Evolutionary conservation across 495 filamentous ascomycete species (phyloP).

Genomic region (Podospora pseudoanserina): DNA sequence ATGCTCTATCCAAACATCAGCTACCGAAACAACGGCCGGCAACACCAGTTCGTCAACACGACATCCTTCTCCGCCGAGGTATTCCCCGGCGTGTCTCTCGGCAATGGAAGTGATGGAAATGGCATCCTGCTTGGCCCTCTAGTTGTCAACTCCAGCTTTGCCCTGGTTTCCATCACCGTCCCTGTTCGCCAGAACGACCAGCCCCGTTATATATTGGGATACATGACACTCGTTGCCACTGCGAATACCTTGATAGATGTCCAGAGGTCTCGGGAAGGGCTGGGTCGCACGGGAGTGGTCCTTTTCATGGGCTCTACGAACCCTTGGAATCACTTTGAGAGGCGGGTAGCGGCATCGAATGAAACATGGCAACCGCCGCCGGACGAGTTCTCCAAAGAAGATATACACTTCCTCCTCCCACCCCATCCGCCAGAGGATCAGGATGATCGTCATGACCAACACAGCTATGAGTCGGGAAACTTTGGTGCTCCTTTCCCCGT

Average conservation of each 20-base stretch:
- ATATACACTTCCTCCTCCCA: conserved; percentile 47
- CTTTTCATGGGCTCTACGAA: conserved; percentile 64
- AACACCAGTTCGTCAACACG: conserved; percentile 38
- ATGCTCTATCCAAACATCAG: conserved; percentile 72
- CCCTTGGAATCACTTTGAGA: conserved; percentile 60
- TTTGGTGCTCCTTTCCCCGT: conserved; percentile 54
- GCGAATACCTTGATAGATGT: conserved; percentile 57
- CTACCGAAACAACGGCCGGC: conserved; percentile 43
- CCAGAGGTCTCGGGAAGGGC: conserved; percentile 58
- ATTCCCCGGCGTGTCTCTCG: conserved; percentile 52
- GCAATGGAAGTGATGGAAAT: conserved; percentile 40
- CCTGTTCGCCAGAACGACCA: conserved; percentile 65
- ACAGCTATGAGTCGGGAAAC: conserved; percentile 38
- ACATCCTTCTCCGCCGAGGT: conserved; percentile 38
- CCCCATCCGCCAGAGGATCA: conserved; percentile 35
- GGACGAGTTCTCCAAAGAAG: conserved; percentile 35
- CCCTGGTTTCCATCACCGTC: conserved; percentile 76
- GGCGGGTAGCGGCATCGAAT: conserved; percentile 33
- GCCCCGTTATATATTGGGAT: conserved; percentile 61
- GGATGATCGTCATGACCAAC: conserved; percentile 46
- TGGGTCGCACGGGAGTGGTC: conserved; percentile 62
- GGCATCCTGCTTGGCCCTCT: conserved; percentile 67
- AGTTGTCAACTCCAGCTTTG: conserved; percentile 61
- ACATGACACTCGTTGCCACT: conserved; percentile 68
- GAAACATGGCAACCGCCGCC: conserved; percentile 29